Evolutionary conservation across 2,329 filamentous ascomycete genomes (phyloP).

Genomic region (Claviceps sp.): DNA sequence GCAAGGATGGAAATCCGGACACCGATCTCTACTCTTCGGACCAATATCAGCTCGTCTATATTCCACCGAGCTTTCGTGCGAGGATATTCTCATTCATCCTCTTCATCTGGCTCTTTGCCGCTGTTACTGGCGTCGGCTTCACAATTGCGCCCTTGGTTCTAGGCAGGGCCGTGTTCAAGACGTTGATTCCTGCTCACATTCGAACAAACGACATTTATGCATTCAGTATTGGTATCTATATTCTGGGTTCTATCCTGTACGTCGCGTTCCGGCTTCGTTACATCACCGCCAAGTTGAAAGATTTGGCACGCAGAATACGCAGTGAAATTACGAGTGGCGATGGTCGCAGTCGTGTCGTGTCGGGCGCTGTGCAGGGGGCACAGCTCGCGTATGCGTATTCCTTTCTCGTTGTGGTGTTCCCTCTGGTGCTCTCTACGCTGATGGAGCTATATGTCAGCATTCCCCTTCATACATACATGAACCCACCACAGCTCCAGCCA

Average conservation of each 20-base stretch:
- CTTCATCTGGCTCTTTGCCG: slow-evolving; percentile 87
- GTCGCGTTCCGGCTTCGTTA: slow-evolving; percentile 36
- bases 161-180: slow-evolving; percentile 64
- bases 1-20: slow-evolving; percentile 40
- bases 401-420: slow-evolving; percentile 65
- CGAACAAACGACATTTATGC: slow-evolving; percentile 92
- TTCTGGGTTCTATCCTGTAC: slow-evolving; percentile 58
- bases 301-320: slow-evolving; percentile 15
- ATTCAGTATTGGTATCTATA: slow-evolving; percentile 79
- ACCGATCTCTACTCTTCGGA: slow-evolving; percentile 39
- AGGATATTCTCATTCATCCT: slow-evolving; percentile 78
- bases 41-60: slow-evolving; percentile 59
- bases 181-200: slow-evolving; percentile 55
- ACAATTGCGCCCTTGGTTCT: slow-evolving; percentile 80
- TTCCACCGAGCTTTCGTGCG: slow-evolving; percentile 72
- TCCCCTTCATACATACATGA: slow-evolving; percentile 70
- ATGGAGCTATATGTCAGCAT: slow-evolving; percentile 83
- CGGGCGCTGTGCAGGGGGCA: slow-evolving; percentile 18
- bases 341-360: slow-evolving; percentile 13
- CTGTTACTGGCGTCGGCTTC: slow-evolving; percentile 68
- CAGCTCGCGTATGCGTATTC: slow-evolving; percentile 61
- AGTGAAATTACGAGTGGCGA: slow-evolving; percentile 12
- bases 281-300: slow-evolving; percentile 20
- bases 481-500: slow-evolving; percentile 21
- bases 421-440: slow-evolving; percentile 63